Conservation (phyloP, 208 protist genomes). For the Herpetomonas tarakana region DNA sequence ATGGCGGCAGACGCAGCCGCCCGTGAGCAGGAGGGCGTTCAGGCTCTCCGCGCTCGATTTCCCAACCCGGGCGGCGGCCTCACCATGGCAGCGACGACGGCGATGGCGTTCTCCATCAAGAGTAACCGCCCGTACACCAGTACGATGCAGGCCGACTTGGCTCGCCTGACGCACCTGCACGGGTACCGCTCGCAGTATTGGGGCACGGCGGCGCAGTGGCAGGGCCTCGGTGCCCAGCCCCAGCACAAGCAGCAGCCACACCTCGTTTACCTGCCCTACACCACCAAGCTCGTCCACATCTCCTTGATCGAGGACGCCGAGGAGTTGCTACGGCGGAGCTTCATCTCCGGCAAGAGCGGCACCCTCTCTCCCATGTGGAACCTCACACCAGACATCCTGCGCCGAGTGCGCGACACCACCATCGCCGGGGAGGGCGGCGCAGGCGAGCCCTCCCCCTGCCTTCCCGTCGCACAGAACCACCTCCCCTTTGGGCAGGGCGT, state of each 20-base stretch:
- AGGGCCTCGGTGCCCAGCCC: conserved; percentile 11
- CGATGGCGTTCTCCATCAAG: conserved; percentile 13
- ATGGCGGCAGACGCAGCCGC: too few relatives aligned
- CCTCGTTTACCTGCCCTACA: conserved; percentile 7
- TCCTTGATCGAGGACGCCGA: conserved; percentile 53
- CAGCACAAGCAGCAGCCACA: conserved; percentile 14
- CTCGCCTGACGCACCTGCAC: conserved; percentile 6
- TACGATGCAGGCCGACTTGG: conserved; percentile 14
- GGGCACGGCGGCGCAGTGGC: conserved; percentile 49
- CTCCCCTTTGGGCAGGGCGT: too few relatives aligned
- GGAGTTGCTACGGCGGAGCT: conserved; percentile 32
- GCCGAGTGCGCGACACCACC: conserved; percentile 1
- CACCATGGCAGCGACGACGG: background rate
- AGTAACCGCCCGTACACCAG: conserved; percentile 17
- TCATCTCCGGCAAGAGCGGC: conserved; percentile 39
- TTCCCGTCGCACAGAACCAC: too few relatives aligned
- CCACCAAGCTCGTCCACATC: conserved; percentile 60
- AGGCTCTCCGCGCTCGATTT: too few relatives aligned
- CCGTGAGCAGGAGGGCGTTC: too few relatives aligned
- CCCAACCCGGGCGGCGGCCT: too few relatives aligned
- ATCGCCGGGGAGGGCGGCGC: background rate
- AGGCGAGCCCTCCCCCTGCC: too few relatives aligned
- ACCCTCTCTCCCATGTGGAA: too few relatives aligned
- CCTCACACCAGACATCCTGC: too few relatives aligned
- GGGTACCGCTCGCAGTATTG: conserved; percentile 64